Conservation (phyloP, 345 rosid species). For the Xanthoceras sorbifolium region DNA sequence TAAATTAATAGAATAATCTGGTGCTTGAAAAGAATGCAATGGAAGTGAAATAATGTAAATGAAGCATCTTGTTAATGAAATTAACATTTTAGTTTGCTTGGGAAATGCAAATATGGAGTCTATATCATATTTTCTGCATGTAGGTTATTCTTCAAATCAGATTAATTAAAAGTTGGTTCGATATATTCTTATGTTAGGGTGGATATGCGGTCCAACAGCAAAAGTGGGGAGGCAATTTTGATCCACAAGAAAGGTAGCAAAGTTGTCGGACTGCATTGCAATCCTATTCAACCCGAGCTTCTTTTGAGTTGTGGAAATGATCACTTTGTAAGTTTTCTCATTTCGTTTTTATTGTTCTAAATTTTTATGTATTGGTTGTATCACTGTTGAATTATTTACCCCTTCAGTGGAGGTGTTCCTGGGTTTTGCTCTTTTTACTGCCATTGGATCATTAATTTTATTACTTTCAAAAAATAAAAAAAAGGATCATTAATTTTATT, state of each 20-base stretch:
- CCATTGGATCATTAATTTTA: not conserved
- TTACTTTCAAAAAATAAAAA: no score
- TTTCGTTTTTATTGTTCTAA: not conserved
- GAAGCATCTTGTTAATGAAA: not conserved
- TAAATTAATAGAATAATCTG: not conserved
- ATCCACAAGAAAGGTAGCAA: conserved; percentile 92
- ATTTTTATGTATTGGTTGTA: not conserved
- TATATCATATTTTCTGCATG: not conserved
- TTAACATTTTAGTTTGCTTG: not conserved
- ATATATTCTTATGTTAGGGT: conserved; percentile 48
- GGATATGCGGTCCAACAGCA: conserved; percentile 70
- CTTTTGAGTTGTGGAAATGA: conserved; percentile 94
- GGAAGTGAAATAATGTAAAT: not conserved
- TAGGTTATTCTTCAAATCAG: not conserved
- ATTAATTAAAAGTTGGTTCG: conserved; percentile 4
- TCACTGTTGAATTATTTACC: not conserved
- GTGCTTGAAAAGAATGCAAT: not conserved
- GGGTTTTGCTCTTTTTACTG: not conserved
- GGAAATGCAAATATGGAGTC: not conserved
- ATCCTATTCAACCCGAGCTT: conserved; percentile 90
- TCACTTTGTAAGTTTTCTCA: conserved; percentile 72
- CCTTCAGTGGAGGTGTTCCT: not conserved
- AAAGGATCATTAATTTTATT: not conserved
- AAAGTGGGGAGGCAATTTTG: conserved; percentile 58
- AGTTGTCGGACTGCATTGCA: conserved; percentile 95